Evolutionary conservation across 257 asterid genomes (phyloP).

Genomic region (Nemophila menziesii): DNA sequence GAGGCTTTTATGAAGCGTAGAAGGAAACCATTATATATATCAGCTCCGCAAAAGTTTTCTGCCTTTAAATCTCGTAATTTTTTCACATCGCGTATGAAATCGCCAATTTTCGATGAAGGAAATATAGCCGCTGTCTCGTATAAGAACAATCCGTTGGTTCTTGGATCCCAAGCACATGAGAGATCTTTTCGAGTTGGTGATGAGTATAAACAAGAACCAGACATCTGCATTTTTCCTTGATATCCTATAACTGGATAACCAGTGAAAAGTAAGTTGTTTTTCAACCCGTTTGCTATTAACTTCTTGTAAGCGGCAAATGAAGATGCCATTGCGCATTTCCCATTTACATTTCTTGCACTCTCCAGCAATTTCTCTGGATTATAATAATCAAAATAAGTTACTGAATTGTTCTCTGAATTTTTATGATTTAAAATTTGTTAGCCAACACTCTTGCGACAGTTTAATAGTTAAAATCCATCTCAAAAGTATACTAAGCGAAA

Average conservation of each 20-base stretch:
- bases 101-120: constrained; percentile 23
- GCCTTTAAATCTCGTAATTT: constrained; percentile 39
- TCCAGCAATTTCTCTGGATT: constrained; percentile 53
- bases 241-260: constrained; percentile 70
- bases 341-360: constrained; percentile 19
- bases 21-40: constrained; percentile 65
- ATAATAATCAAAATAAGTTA: not conserved
- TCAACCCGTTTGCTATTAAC: constrained; percentile 51
- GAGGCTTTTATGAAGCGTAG: constrained; percentile 51
- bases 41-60: constrained; percentile 58
- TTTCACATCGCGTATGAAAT: constrained; percentile 44
- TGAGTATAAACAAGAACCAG: constrained; percentile 80
- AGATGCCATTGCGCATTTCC: constrained; percentile 39
- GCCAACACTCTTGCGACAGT: too few relatives aligned
- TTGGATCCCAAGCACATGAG: constrained; percentile 72
- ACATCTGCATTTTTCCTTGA: constrained; percentile 61
- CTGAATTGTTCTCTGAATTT: not conserved
- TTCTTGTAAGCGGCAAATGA: constrained; percentile 32
- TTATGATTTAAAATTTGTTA: too few relatives aligned
- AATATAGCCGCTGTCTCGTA: constrained; percentile 71
- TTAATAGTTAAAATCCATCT: too few relatives aligned
- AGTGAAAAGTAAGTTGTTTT: constrained; percentile 51
- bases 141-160: constrained; percentile 52
- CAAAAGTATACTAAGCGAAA: too few relatives aligned
- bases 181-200: constrained; percentile 14